These are phyloP conservation scores for Penicillium tannophilum DNA, from an alignment of 495 filamentous ascomycete genomes.

Conservation along the genomic window DNA sequence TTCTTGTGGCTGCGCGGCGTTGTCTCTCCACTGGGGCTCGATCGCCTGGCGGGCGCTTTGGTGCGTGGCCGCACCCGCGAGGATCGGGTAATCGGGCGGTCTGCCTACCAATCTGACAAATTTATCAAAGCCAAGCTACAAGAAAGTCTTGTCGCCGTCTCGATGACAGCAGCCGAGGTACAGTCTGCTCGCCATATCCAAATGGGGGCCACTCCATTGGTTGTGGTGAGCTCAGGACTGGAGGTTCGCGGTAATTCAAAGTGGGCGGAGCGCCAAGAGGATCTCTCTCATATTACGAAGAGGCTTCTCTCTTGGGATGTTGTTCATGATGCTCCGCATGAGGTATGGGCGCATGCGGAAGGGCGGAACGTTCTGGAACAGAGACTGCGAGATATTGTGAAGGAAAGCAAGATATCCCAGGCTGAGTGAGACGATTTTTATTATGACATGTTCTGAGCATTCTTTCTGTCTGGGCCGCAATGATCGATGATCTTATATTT, in stretches of 20 bases:
- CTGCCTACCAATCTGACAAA: constrained; percentile 75
- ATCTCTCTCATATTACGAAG: constrained; percentile 74
- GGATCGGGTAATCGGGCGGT: constrained; percentile 79
- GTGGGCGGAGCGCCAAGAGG: constrained; percentile 81
- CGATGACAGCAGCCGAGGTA: constrained; percentile 80
- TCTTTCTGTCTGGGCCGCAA: not conserved
- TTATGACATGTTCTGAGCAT: not conserved
- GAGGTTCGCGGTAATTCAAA: constrained; percentile 54
- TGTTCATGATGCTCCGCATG: constrained; percentile 80
- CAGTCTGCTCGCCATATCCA: constrained; percentile 75
- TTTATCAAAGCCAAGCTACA: constrained; percentile 88
- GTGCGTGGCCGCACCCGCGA: constrained; percentile 76
- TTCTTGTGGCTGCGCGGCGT: constrained; percentile 81
- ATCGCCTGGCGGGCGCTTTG: constrained; percentile 73
- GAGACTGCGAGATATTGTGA: constrained; percentile 63
- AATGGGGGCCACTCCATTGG: constrained; percentile 67
- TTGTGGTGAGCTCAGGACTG: constrained; percentile 81
- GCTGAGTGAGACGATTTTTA: not conserved
- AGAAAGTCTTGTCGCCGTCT: constrained; percentile 84
- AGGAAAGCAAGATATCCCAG: constrained; percentile 20
- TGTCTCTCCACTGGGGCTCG: constrained; percentile 82
- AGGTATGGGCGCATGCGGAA: constrained; percentile 73
- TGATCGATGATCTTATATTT: not conserved
- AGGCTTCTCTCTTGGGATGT: constrained; percentile 84
- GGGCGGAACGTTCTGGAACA: constrained; percentile 73